Evolutionary conservation across 2,329 filamentous ascomycete species (phyloP).

Genomic region (Meredithiella fracta): DNA sequence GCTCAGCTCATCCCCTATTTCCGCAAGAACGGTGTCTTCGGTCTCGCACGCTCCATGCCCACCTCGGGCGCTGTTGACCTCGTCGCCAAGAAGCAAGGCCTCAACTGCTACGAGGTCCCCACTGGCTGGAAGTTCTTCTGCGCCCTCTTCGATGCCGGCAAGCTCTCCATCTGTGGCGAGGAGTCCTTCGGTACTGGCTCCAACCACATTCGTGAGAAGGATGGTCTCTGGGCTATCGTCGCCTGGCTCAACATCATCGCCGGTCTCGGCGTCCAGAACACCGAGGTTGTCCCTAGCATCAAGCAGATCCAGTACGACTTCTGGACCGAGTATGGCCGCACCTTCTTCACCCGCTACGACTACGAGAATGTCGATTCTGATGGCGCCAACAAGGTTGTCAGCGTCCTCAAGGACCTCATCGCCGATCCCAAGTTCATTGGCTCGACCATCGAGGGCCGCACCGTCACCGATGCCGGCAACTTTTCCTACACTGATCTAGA

Average conservation of each 20-base stretch:
- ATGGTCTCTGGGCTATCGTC: constrained; percentile 91
- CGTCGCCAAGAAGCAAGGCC: constrained; percentile 83
- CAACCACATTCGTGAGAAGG: constrained; percentile 98
- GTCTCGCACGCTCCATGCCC: constrained; percentile 92
- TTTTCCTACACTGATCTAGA: constrained; percentile 99
- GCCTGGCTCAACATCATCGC: constrained; percentile 99
- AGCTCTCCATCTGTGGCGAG: constrained; percentile 96
- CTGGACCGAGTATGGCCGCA: constrained; percentile 90
- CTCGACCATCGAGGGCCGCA: constrained; percentile 63
- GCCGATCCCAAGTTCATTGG: constrained; percentile 60
- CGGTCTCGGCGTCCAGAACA: constrained; percentile 68
- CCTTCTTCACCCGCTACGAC: constrained; percentile 98
- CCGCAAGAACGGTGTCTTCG: constrained; percentile 90
- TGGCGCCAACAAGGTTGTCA: constrained; percentile 78
- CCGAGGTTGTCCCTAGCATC: constrained; percentile 73
- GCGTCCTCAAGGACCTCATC: constrained; percentile 63
- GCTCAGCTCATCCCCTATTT: constrained; percentile 96
- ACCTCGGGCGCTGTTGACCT: constrained; percentile 91
- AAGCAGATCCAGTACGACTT: constrained; percentile 93
- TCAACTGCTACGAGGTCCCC: constrained; percentile 88
- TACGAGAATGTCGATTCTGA: constrained; percentile 91
- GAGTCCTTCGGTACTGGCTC: constrained; percentile 96
- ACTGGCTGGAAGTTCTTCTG: constrained; percentile 99
- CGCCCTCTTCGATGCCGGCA: constrained; percentile 81
- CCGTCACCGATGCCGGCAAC: constrained; percentile 78